Conservation (phyloP, 306 rosid genomes). For the Pterocarpus santalinus region DNA sequence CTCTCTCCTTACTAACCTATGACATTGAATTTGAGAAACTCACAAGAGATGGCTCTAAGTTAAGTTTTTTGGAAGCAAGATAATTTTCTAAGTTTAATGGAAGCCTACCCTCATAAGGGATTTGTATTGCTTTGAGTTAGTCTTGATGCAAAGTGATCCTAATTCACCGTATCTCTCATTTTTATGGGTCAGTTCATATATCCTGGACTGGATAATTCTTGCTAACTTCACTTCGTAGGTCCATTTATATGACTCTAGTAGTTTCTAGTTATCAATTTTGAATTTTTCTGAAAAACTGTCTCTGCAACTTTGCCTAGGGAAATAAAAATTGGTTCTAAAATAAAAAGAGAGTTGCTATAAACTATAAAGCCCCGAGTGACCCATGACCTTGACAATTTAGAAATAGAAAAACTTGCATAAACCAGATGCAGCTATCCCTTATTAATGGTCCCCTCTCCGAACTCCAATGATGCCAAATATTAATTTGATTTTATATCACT, state of each 20-base stretch:
- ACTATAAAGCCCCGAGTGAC: neutral
- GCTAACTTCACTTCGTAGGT: neutral
- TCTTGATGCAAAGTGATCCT: neutral
- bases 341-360: neutral
- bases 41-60: neutral
- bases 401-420: neutral
- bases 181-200: neutral
- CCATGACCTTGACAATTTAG: neutral
- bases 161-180: neutral
- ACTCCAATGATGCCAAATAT: neutral
- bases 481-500: constrained; percentile 30
- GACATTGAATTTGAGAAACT: neutral
- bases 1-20: neutral
- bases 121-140: neutral
- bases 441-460: constrained; percentile 5
- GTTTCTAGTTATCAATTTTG: neutral
- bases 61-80: neutral
- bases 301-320: neutral
- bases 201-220: neutral
- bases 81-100: neutral
- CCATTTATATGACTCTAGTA: no score
- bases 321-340: neutral
- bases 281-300: neutral
- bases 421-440: neutral
- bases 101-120: neutral